Evolutionary conservation across 2,329 filamentous ascomycete genomes (phyloP).

Genomic region (Penicillium sp.): DNA sequence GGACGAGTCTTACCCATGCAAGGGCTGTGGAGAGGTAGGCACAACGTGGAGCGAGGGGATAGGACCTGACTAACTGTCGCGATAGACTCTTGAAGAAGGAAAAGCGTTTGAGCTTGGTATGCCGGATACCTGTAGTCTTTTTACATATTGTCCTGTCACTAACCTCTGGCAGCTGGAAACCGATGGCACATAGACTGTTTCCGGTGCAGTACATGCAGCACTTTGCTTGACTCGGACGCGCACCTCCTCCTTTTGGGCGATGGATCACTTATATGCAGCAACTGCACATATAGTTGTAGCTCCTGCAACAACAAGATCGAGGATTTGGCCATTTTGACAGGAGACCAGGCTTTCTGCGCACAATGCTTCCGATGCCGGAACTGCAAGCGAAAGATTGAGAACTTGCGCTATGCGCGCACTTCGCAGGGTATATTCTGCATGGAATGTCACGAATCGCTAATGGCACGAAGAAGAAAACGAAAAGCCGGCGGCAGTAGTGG

Average conservation of each 20-base stretch:
- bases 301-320: conserved; percentile 98
- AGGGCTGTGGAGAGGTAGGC: conserved; percentile 83
- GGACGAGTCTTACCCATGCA: conserved; percentile 83
- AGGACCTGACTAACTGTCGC: conserved; percentile 10
- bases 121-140: conserved; percentile 21
- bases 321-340: conserved; percentile 93
- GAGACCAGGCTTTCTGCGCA: conserved; percentile 96
- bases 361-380: conserved; percentile 97
- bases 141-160: conserved; percentile 3
- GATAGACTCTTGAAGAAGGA: conserved; percentile 91
- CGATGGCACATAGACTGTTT: conserved; percentile 99
- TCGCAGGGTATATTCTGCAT: conserved; percentile 99
- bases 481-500: conserved; percentile 60
- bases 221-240: conserved; percentile 94
- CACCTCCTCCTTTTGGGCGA: conserved; percentile 96
- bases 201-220: conserved; percentile 92
- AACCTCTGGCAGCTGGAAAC: conserved; percentile 69
- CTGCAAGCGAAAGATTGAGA: conserved; percentile 98
- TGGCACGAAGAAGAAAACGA: conserved; percentile 85
- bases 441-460: conserved; percentile 95
- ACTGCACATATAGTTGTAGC: conserved; percentile 98
- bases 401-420: conserved; percentile 92
- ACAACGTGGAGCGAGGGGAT: background rate
- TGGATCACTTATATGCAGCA: conserved; percentile 97
- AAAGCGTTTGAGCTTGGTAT: conserved; percentile 96